Evolutionary conservation across 495 filamentous ascomycete genomes (phyloP).

Genomic region (Thozetella sp.): DNA sequence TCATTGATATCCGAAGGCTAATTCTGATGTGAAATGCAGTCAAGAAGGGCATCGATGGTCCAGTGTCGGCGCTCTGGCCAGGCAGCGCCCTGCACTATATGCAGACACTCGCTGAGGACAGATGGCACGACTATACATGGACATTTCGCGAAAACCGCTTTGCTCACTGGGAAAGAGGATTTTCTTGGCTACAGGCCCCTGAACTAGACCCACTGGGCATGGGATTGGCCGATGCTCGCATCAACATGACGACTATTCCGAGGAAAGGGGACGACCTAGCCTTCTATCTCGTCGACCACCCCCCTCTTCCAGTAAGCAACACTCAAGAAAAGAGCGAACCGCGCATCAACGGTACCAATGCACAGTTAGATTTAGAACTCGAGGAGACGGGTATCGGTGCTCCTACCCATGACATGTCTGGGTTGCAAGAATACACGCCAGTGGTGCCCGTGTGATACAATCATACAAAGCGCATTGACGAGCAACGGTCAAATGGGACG

Average conservation of each 20-base stretch:
- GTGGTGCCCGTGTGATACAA: neutral
- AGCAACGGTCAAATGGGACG: no score
- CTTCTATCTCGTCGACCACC: neutral
- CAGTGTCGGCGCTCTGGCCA: slow-evolving; percentile 42
- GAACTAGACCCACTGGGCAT: neutral
- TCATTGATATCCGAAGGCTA: neutral
- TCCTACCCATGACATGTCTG: no score
- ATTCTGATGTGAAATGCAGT: neutral
- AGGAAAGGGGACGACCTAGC: neutral
- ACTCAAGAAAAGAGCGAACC: neutral
- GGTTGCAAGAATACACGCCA: neutral
- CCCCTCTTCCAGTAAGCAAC: neutral
- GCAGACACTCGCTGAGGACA: slow-evolving; percentile 25
- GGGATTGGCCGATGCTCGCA: neutral
- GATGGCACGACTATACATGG: neutral
- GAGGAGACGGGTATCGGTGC: no score
- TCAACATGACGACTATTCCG: neutral
- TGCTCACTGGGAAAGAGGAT: neutral
- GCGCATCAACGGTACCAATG: no score
- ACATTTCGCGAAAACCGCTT: neutral
- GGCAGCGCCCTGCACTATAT: slow-evolving; percentile 51
- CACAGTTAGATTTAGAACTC: no score
- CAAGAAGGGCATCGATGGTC: slow-evolving; percentile 40
- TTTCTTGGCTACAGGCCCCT: neutral
- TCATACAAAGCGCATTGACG: no score